Conservation (phyloP, 805 yeast species). For the Metschnikowia orientalis region DNA sequence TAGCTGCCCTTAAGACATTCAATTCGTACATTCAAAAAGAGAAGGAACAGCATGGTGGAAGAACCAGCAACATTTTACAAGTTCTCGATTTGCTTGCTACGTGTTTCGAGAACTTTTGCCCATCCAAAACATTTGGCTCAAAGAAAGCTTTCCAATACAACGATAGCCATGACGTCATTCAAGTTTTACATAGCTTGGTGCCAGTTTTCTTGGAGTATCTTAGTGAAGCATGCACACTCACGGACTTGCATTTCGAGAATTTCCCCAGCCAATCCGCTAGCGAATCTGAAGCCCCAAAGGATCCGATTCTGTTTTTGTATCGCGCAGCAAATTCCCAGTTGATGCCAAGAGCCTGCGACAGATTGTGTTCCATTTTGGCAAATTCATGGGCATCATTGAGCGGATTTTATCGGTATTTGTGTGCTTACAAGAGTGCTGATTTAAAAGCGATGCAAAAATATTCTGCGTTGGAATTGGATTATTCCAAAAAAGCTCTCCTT, state of each 20-base stretch:
- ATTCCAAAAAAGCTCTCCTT: slow-evolving; percentile 34
- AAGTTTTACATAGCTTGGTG: slow-evolving; percentile 17
- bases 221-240: slow-evolving; percentile 17
- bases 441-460: slow-evolving; percentile 16
- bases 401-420: slow-evolving; percentile 24
- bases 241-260: slow-evolving; percentile 29
- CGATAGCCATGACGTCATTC: slow-evolving; percentile 19
- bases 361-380: slow-evolving; percentile 21
- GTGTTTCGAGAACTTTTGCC: slow-evolving; percentile 35
- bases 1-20: slow-evolving; percentile 39
- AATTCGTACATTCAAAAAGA: slow-evolving; percentile 31
- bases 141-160: slow-evolving; percentile 26
- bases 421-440: slow-evolving; percentile 25
- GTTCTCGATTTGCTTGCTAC: slow-evolving; percentile 31
- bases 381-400: slow-evolving; percentile 39
- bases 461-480: slow-evolving; percentile 2
- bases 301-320: slow-evolving; percentile 33
- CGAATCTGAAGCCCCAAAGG: slow-evolving; percentile 7
- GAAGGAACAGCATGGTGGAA: slow-evolving; percentile 28
- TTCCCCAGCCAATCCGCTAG: slow-evolving; percentile 8
- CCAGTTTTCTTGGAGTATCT: slow-evolving; percentile 24
- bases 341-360: slow-evolving; percentile 11
- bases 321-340: slow-evolving; percentile 32
- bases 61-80: slow-evolving; percentile 28
- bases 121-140: slow-evolving; percentile 25